Conservation (phyloP, 2,329 filamentous ascomycete species). For the Claviceps arundinis region DNA sequence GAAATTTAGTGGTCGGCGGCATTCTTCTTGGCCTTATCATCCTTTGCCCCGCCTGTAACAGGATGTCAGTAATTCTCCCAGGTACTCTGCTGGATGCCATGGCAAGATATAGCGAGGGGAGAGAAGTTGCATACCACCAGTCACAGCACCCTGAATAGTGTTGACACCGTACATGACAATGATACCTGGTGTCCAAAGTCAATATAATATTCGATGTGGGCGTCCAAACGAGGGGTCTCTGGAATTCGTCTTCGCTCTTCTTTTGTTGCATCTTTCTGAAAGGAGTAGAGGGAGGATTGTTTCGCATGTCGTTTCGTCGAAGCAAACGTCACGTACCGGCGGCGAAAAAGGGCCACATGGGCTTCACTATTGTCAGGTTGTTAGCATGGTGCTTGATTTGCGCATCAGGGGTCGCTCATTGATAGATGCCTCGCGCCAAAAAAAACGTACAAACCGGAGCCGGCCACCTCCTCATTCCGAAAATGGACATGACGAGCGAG, state of each 20-base stretch:
- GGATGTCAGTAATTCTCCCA: conserved; percentile 11
- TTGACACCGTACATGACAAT: conserved; percentile 89
- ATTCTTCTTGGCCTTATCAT: conserved; percentile 50
- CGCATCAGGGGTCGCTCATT: conserved; percentile 5
- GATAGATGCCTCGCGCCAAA: conserved; percentile 23
- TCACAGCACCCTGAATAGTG: conserved; percentile 63
- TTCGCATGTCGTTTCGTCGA: background rate
- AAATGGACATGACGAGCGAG: conserved; percentile 55
- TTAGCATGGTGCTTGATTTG: conserved; percentile 10
- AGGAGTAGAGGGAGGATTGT: background rate
- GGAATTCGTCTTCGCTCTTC: background rate
- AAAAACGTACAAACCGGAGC: conserved; percentile 61
- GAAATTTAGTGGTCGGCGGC: conserved; percentile 30
- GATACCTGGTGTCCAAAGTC: conserved; percentile 42
- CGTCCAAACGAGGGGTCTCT: background rate
- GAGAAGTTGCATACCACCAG: conserved; percentile 48
- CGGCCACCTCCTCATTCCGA: conserved; percentile 73
- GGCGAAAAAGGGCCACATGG: conserved; percentile 85
- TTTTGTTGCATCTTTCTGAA: background rate
- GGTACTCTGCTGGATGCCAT: background rate
- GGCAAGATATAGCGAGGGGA: background rate
- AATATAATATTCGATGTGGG: background rate
- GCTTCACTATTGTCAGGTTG: conserved; percentile 50
- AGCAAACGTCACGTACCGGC: conserved; percentile 56
- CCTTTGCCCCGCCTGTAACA: conserved; percentile 74